phyloP scores from a whole-genome alignment of 225 moss, liverwort and hornwort species.

The Polytrichum commune region DNA sequence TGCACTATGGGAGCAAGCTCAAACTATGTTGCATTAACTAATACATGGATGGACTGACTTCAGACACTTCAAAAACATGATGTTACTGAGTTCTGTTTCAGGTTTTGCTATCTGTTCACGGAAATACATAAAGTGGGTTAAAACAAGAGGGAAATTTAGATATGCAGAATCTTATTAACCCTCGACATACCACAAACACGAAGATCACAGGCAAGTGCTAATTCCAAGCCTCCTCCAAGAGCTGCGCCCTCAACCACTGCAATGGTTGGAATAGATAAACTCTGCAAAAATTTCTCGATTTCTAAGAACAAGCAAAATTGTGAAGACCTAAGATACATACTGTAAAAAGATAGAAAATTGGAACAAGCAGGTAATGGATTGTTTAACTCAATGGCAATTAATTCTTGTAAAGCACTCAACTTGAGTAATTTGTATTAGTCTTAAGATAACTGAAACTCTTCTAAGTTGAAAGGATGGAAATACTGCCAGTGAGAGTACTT shows the following conservation, averaged over 20 bases:
- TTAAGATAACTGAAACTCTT: background rate
- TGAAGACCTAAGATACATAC: background rate
- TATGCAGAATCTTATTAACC: background rate
- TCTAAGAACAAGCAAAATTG: background rate
- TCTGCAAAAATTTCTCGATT: conserved; percentile 38
- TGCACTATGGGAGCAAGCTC: too few species aligned
- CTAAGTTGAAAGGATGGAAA: background rate
- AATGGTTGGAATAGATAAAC: conserved; percentile 88
- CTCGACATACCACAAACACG: conserved; percentile 74
- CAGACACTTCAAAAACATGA: too few species aligned
- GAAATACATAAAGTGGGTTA: background rate
- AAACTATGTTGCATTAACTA: too few species aligned
- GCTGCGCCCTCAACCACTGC: conserved; percentile 94
- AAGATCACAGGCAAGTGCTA: conserved; percentile 94
- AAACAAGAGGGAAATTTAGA: background rate
- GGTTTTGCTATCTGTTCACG: too few species aligned
- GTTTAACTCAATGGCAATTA: background rate
- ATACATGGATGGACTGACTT: too few species aligned
- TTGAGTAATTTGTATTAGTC: too few species aligned
- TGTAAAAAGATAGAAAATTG: background rate
- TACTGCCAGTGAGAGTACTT: background rate
- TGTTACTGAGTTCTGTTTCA: too few species aligned
- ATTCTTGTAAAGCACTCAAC: too few species aligned
- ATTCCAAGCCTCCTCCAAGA: conserved; percentile 90
- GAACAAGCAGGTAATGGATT: background rate